phyloP scores from a whole-genome alignment of 345 rosid genomes.

The Rhodamnia argentea region DNA sequence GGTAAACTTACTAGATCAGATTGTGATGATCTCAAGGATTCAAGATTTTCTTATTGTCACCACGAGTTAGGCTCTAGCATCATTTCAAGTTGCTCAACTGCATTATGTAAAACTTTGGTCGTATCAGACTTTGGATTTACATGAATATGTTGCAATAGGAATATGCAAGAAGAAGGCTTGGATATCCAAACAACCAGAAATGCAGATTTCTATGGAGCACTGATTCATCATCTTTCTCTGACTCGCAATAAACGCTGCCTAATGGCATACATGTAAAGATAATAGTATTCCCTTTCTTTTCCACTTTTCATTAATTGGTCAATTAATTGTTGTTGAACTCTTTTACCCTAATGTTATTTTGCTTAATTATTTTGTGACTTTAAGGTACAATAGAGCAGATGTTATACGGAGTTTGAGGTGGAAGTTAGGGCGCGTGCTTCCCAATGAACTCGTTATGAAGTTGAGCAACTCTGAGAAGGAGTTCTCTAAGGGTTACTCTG shows the following conservation, averaged over 20 bases:
- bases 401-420: slow-evolving; percentile 60
- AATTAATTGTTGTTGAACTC: not conserved
- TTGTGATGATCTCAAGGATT: not conserved
- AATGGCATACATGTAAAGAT: slow-evolving; percentile 71
- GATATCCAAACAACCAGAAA: slow-evolving; percentile 72
- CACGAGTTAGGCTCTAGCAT: not conserved
- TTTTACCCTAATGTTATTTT: not conserved
- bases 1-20: not conserved
- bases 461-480: slow-evolving; percentile 56
- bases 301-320: not conserved
- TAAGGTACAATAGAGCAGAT: slow-evolving; percentile 79
- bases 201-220: slow-evolving; percentile 83
- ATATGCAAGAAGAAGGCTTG: slow-evolving; percentile 80
- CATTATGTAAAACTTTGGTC: not conserved
- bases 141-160: slow-evolving; percentile 28
- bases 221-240: slow-evolving; percentile 77
- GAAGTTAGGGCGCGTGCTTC: slow-evolving; percentile 72
- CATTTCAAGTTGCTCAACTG: not conserved
- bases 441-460: slow-evolving; percentile 64
- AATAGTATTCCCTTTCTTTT: not conserved
- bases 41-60: not conserved
- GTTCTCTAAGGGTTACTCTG: slow-evolving; percentile 59
- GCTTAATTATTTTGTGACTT: not conserved
- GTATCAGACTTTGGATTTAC: not conserved
- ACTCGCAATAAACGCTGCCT: slow-evolving; percentile 87